phyloP scores from a whole-genome alignment of 169 alveolate genomes.

The Babesia sp. region DNA sequence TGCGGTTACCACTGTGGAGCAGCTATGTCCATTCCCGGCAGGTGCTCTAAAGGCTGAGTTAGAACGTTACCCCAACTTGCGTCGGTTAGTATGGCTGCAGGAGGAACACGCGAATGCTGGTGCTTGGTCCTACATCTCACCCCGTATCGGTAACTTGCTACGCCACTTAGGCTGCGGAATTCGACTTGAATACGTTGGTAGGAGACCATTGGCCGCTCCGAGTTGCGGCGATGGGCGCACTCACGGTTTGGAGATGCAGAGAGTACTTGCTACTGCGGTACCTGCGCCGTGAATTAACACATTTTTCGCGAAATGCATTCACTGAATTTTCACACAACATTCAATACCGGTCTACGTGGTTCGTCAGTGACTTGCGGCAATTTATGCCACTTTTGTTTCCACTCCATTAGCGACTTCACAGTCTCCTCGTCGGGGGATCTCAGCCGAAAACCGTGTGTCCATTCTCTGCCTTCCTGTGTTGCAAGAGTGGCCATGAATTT shows the following conservation, averaged over 20 bases:
- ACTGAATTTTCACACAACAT: neutral
- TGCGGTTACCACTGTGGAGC: slow-evolving; percentile 86
- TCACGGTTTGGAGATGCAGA: slow-evolving; percentile 31
- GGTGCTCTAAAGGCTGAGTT: slow-evolving; percentile 70
- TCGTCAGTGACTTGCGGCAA: slow-evolving; percentile 7
- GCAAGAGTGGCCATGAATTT: slow-evolving; percentile 33
- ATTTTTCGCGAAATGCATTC: neutral
- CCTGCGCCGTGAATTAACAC: neutral
- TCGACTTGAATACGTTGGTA: slow-evolving; percentile 46
- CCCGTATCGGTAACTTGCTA: slow-evolving; percentile 33
- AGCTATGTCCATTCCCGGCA: slow-evolving; percentile 90
- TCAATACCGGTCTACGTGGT: neutral
- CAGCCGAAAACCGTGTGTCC: slow-evolving; percentile 64
- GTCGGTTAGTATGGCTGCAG: slow-evolving; percentile 86
- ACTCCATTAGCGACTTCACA: slow-evolving; percentile 9
- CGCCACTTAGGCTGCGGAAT: slow-evolving; percentile 4
- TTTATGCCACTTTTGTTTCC: slow-evolving; percentile 64
- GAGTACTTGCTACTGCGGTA: slow-evolving; percentile 17
- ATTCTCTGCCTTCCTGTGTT: slow-evolving; percentile 57
- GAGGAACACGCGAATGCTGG: slow-evolving; percentile 93
- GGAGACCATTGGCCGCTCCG: slow-evolving; percentile 53
- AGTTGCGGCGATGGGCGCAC: slow-evolving; percentile 50
- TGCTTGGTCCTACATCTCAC: slow-evolving; percentile 77
- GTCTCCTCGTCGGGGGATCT: slow-evolving; percentile 56
- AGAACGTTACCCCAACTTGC: slow-evolving; percentile 66